Evolutionary conservation across 306 rosid genomes (phyloP).

Genomic region (Inga oerstediana): DNA sequence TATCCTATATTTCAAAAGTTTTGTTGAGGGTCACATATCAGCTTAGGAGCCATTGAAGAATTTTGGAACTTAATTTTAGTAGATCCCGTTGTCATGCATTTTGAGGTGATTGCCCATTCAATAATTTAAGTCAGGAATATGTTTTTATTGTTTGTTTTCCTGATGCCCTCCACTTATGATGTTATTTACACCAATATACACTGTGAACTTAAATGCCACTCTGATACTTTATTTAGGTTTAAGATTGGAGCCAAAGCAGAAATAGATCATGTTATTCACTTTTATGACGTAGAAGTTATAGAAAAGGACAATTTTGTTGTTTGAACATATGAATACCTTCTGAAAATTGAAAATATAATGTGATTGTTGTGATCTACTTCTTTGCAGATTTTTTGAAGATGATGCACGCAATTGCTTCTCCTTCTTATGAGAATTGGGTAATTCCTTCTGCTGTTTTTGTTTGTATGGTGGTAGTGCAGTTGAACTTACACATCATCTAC

Average conservation of each 20-base stretch:
- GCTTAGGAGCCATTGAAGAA: not conserved
- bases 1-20: not conserved
- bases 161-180: too few species aligned
- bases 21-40: not conserved
- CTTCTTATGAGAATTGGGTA: conserved; percentile 60
- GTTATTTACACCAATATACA: too few species aligned
- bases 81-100: not conserved
- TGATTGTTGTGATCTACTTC: not conserved
- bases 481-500: conserved; percentile 63
- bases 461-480: conserved; percentile 57
- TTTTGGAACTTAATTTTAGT: not conserved
- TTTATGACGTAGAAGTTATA: too few species aligned
- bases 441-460: conserved; percentile 66
- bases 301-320: too few species aligned
- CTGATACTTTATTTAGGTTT: too few species aligned
- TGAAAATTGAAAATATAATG: not conserved
- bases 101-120: not conserved
- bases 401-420: conserved; percentile 60
- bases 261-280: too few species aligned
- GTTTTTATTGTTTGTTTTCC: too few species aligned
- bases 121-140: too few species aligned
- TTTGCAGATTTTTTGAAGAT: conserved; percentile 55
- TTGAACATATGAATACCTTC: too few species aligned
- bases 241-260: too few species aligned
- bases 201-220: too few species aligned